Evolutionary conservation across 305 asterid genomes (phyloP).

Genomic region (Andrographis paniculata): DNA sequence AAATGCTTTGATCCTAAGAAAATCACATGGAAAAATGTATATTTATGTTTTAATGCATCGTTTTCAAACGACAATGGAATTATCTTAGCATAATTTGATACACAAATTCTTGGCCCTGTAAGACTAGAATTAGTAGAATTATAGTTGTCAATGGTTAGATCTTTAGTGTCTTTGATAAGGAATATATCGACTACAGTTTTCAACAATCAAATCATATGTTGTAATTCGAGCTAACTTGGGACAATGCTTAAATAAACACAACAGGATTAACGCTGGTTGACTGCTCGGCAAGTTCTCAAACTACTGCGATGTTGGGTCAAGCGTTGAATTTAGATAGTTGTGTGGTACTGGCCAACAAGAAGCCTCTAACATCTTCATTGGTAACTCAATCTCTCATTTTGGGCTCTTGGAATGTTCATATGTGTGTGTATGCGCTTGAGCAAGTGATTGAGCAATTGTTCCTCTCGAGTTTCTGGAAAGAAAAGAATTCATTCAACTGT

Average conservation of each 20-base stretch:
- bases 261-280: constrained; percentile 75
- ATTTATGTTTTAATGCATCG: no score
- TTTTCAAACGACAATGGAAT: no score
- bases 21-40: not conserved
- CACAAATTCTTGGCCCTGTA: no score
- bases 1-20: no score
- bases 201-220: no score
- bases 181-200: no score
- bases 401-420: not conserved
- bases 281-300: constrained; percentile 93
- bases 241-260: constrained; percentile 25
- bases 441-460: not conserved
- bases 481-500: no score
- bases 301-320: constrained; percentile 42
- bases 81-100: no score
- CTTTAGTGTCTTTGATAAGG: no score
- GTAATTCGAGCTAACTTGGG: constrained; percentile 10
- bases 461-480: no score
- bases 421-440: not conserved
- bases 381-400: constrained; percentile 25
- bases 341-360: constrained; percentile 92
- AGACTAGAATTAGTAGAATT: no score
- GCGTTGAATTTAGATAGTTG: constrained; percentile 53
- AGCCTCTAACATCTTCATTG: constrained; percentile 76
- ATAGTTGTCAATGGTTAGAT: no score